Evolutionary conservation across 768 basidiomycete species (phyloP).

Genomic region (Tulasnella sp.): DNA sequence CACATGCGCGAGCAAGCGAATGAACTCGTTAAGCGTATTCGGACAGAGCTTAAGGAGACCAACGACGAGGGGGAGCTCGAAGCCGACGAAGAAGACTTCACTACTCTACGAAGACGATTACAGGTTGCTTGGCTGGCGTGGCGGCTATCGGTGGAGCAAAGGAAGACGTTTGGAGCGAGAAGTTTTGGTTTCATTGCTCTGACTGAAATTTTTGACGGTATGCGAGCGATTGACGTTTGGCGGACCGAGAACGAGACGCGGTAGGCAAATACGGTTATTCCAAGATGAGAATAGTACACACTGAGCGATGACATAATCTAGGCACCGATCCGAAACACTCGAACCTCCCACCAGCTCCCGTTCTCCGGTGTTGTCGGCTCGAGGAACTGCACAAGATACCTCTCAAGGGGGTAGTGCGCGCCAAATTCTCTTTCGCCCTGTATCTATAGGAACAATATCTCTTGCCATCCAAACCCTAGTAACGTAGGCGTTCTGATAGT

Average conservation of each 20-base stretch:
- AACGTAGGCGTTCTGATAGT: conserved; percentile 46
- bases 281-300: neutral
- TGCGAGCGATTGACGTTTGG: conserved; percentile 32
- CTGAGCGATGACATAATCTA: neutral
- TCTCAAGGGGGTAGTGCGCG: neutral
- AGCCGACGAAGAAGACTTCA: conserved; percentile 40
- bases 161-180: conserved; percentile 51
- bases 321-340: neutral
- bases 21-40: conserved; percentile 50
- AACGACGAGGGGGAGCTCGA: neutral
- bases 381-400: neutral
- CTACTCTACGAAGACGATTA: conserved; percentile 44
- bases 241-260: neutral
- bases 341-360: neutral
- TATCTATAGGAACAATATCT: conserved; percentile 39
- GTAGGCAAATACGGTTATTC: neutral
- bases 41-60: conserved; percentile 43
- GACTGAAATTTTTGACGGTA: conserved; percentile 53
- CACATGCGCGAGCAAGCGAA: conserved; percentile 55
- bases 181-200: conserved; percentile 63
- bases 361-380: neutral
- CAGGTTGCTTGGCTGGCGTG: conserved; percentile 53
- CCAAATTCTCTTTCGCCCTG: neutral
- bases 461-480: conserved; percentile 42
- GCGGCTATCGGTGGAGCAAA: conserved; percentile 42